These are phyloP conservation scores for Macrophomina phaseolina DNA, from an alignment of 2,329 filamentous ascomycete species.

Conservation along the genomic window DNA sequence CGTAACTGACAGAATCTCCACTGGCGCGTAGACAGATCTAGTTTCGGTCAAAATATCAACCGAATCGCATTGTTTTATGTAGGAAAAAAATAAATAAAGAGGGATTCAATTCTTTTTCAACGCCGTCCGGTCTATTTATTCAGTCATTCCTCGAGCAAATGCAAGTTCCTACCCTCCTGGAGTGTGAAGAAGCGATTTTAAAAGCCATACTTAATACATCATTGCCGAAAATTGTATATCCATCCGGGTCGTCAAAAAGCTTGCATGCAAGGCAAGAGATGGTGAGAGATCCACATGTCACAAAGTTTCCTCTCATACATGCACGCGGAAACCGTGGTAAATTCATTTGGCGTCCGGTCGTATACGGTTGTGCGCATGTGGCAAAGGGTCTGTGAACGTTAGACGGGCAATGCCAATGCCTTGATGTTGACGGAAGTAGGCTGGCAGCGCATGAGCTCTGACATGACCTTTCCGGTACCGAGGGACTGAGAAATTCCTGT, in stretches of 20 bases:
- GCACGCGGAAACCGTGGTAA: background rate
- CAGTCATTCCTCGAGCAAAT: slow-evolving; percentile 12
- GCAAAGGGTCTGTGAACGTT: background rate
- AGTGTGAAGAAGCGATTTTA: background rate
- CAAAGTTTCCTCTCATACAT: background rate
- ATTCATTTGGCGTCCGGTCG: background rate
- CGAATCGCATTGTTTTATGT: background rate
- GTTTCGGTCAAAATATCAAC: background rate
- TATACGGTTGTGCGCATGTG: background rate
- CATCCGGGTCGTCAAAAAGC: background rate
- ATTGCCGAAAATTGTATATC: slow-evolving; percentile 10
- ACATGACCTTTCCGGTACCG: slow-evolving; percentile 73
- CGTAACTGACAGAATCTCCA: too few species aligned
- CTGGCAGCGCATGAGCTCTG: slow-evolving; percentile 70
- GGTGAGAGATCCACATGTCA: background rate
- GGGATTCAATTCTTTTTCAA: slow-evolving; percentile 6
- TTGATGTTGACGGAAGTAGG: slow-evolving; percentile 65
- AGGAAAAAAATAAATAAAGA: background rate
- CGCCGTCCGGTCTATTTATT: slow-evolving; percentile 18
- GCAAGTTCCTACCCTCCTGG: slow-evolving; percentile 5
- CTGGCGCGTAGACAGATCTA: too few species aligned
- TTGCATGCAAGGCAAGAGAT: background rate
- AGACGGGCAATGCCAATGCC: slow-evolving; percentile 49
- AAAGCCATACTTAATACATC: slow-evolving; percentile 20
- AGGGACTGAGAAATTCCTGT: slow-evolving; percentile 52